Base-by-base conservation (phyloP, 805 yeast genomes). In the Lachancea lanzarotensis region DNA sequence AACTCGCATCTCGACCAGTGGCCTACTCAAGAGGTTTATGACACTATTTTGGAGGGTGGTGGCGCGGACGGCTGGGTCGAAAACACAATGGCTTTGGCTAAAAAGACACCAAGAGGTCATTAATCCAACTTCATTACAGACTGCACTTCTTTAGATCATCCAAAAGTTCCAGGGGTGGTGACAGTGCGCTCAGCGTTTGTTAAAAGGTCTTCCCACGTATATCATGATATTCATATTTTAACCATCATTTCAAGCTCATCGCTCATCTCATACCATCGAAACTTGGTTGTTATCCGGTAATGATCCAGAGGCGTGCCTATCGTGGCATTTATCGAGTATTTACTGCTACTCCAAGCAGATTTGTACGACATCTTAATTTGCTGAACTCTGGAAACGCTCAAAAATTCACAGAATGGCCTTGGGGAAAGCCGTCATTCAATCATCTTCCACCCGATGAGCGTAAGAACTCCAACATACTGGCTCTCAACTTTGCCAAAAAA, bases 61-160 rank as follows among this genome's bases (percentile, higher is more conserved):
- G 96, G 96, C 12, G 90, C 93, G 1, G 87, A 82, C 47, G 86
- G 90, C 1, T 90, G 96, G 95, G 83, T 87, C 3, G 90, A 83
- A 54, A 81, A 83, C 53, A 75, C 89, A 2, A 76, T 86, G 79
- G 72, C 78, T 0, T 68, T 89, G 56, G 78, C 81, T 75, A 77
- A 78, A 51, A 76, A 76, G 51, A 73, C 79, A 9, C 95, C 95
- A 4, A 70, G 95, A 63, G 74, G 75, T 50, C 96, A 88, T 65
- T 84, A 58, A 60, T 9, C n/a, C 7, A 15, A 17, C 27, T 22
- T 4, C 4, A 22, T n/a, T n/a, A n/a, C n/a, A n/a, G n/a, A n/a
- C n/a, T n/a, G n/a, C n/a, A n/a, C n/a, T n/a, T n/a, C n/a, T n/a
- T n/a, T n/a, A n/a, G n/a, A n/a, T n/a, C n/a, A n/a, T n/a, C n/a